Evolutionary conservation across 2,329 filamentous ascomycete species (phyloP).

Genomic region (Sarocladium brachiariae): DNA sequence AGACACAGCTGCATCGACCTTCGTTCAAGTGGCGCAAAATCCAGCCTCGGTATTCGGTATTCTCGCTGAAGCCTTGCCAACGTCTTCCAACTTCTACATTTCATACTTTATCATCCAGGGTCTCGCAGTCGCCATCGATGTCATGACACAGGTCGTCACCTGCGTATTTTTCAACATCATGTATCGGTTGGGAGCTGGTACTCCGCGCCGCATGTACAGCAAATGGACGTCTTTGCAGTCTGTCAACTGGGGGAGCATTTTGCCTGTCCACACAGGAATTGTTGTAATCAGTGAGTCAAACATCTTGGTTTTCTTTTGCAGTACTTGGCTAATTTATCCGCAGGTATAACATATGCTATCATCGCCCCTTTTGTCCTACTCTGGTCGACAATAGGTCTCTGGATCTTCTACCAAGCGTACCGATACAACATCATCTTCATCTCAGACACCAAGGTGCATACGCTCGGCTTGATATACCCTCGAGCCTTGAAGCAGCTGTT

Average conservation of each 20-base stretch:
- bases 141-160: constrained; percentile 59
- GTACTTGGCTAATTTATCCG: not conserved
- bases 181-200: constrained; percentile 65
- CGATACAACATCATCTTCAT: constrained; percentile 84
- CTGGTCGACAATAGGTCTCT: constrained; percentile 71
- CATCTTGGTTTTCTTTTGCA: not conserved
- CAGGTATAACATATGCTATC: constrained; percentile 69
- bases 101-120: constrained; percentile 83
- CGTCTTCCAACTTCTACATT: constrained; percentile 88
- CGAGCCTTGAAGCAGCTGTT: constrained; percentile 83
- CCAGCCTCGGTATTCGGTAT: constrained; percentile 56
- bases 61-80: constrained; percentile 67
- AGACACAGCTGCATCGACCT: constrained; percentile 67
- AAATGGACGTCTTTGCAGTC: constrained; percentile 63
- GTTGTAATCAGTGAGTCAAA: constrained; percentile 55
- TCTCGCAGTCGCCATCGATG: constrained; percentile 63
- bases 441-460: constrained; percentile 72
- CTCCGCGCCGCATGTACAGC: constrained; percentile 68
- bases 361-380: constrained; percentile 77
- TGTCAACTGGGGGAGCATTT: constrained; percentile 70
- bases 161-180: constrained; percentile 61
- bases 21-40: constrained; percentile 54
- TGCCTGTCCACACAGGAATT: constrained; percentile 69
- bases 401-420: constrained; percentile 75
- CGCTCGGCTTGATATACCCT: constrained; percentile 80